A percentile compares a stretch with the other conserved stretches of the same genome.
Evolutionary conservation across 2,329 filamentous ascomycete species (phyloP).

Genomic region (Fusarium clavum): DNA sequence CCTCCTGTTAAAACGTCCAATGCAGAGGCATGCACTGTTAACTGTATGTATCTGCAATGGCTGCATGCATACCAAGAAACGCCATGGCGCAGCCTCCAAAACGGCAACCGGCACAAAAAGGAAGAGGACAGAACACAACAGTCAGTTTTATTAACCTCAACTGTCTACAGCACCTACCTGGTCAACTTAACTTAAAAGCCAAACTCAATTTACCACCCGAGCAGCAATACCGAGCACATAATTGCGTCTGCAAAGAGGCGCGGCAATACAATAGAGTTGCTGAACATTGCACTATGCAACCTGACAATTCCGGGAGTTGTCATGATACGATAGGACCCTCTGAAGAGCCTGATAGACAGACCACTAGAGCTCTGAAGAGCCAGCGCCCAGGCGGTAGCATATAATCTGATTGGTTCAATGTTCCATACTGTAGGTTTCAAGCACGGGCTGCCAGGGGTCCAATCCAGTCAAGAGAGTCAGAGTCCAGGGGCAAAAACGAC

Average conservation of each 20-base stretch:
- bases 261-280: slow-evolving; percentile 4
- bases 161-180: neutral
- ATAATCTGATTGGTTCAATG: slow-evolving; percentile 8
- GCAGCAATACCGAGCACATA: slow-evolving; percentile 14
- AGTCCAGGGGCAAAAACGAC: slow-evolving; percentile 15
- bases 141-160: neutral
- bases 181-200: neutral
- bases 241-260: neutral
- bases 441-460: slow-evolving; percentile 1
- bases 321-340: slow-evolving; percentile 2
- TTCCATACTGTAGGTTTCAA: slow-evolving; percentile 17
- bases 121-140: neutral
- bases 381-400: slow-evolving; percentile 3
- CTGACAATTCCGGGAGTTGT: slow-evolving; percentile 12
- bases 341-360: slow-evolving; percentile 24
- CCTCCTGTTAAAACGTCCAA: slow-evolving; percentile 14
- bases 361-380: slow-evolving; percentile 10
- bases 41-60: neutral
- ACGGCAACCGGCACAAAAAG: slow-evolving; percentile 28
- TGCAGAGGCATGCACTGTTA: neutral
- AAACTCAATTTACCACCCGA: slow-evolving; percentile 20
- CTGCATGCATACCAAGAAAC: slow-evolving; percentile 19
- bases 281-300: slow-evolving; percentile 10
- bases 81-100: slow-evolving; percentile 20
- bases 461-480: neutral